These are phyloP conservation scores for Trichoderma atrobrunneum DNA, from an alignment of 2,329 filamentous ascomycete genomes.

Conservation along the genomic window DNA sequence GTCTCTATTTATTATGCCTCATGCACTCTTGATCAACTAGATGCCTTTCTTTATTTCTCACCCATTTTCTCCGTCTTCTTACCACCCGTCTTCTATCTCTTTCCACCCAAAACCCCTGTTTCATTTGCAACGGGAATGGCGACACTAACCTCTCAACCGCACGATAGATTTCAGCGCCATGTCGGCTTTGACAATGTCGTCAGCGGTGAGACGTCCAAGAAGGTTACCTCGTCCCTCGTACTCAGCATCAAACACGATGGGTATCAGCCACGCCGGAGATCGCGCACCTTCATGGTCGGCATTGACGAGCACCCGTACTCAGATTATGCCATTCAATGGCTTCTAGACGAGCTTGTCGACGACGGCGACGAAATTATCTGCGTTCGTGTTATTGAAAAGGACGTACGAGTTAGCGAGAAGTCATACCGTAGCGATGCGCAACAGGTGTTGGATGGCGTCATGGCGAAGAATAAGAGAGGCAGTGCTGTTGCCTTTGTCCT, in stretches of 20 bases:
- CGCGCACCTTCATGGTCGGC: conserved; percentile 85
- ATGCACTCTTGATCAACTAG: neutral
- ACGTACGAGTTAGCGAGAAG: conserved; percentile 66
- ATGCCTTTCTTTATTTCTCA: neutral
- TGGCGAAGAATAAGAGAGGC: conserved; percentile 73
- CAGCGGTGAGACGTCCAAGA: conserved; percentile 52
- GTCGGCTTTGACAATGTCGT: conserved; percentile 61
- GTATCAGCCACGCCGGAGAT: conserved; percentile 75
- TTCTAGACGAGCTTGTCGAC: conserved; percentile 86
- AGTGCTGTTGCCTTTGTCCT: conserved; percentile 82
- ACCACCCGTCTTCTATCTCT: neutral
- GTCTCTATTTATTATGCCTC: neutral
- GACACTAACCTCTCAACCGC: conserved; percentile 42
- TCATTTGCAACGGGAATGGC: conserved; percentile 34
- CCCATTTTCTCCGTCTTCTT: neutral
- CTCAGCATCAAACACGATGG: conserved; percentile 83
- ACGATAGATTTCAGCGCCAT: conserved; percentile 55
- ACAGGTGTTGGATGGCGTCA: conserved; percentile 69
- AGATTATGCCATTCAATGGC: conserved; percentile 87
- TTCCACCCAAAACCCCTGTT: neutral
- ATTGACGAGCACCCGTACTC: conserved; percentile 91
- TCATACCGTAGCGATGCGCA: conserved; percentile 75
- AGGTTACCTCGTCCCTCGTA: conserved; percentile 68
- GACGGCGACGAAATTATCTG: conserved; percentile 93
- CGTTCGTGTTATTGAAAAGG: conserved; percentile 81